Base-by-base conservation (phyloP, 306 rosid genomes). In the Corylus americana region DNA sequence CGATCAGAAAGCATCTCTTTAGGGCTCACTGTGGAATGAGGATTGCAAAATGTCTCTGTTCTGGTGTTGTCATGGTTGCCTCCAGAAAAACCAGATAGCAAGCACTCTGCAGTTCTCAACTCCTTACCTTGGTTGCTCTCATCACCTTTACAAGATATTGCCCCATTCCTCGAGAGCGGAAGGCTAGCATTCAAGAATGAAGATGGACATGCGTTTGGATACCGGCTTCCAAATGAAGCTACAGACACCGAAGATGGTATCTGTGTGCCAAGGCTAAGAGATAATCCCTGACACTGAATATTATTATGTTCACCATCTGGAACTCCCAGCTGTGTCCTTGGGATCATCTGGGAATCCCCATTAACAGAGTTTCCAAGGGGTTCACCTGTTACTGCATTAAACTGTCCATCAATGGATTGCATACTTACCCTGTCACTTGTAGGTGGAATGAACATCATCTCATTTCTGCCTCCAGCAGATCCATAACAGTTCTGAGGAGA, bases 231-330 rank as follows among this genome's bases (percentile, higher is more conserved):
- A 76, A 90, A 92, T 5, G 81, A 78, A 81, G 92, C 87, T 51
- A 74, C 78, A 69, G 93, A 89, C 74, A 78, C 79, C 1, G 73
- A 71, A 69, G 87, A 80, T 29, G 89, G 90, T 78, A 88, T 85
- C 17, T 89, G 82, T 49, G 97, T 83, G 42, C 91, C 87, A 25
- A 95, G 94, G 85, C 97, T 95, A 54, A 95, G 97, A 75, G 98
- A 91, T 57, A 95, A 85, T 50, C 95, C 95, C 57, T 90, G 97
- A 73, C 84, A 87, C 73, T 87, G 97, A 25, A 82, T 82, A 85
- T 83, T 82, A 85, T 83, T 90, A 31, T 84, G 91, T 18, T 90
- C 88, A 50, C 70, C 71, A 22, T 82, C 81, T 13, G 81, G 76
- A 61, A 81, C 71, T 72, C 88, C 90, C 13, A 86, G 37, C 29